These are phyloP conservation scores for Fomitopsis betulina DNA, from an alignment of 1,284 basidiomycete species.

Conservation along the genomic window DNA sequence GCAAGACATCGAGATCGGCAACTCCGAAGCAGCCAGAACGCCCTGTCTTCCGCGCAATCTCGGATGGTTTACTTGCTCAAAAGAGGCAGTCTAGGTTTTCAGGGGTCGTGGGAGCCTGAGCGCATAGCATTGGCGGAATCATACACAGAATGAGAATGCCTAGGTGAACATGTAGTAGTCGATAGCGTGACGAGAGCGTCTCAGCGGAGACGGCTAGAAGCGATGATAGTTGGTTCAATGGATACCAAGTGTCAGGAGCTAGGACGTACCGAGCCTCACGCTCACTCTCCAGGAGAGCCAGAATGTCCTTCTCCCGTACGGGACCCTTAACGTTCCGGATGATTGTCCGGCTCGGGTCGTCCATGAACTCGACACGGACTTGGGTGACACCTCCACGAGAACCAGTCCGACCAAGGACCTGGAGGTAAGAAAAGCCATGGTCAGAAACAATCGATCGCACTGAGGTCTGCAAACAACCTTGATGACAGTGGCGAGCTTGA, in stretches of 20 bases:
- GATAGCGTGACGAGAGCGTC: slow-evolving; percentile 12
- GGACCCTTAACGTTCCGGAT: slow-evolving; percentile 99
- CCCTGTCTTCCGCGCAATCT: neutral
- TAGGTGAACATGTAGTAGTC: slow-evolving; percentile 12
- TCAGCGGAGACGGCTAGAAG: slow-evolving; percentile 39
- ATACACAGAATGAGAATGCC: slow-evolving; percentile 27
- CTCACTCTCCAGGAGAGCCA: slow-evolving; percentile 97
- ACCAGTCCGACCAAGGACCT: slow-evolving; percentile 98
- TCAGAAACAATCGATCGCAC: slow-evolving; percentile 3
- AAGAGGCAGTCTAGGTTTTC: neutral
- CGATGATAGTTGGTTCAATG: slow-evolving; percentile 5
- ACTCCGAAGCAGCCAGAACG: neutral
- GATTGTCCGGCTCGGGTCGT: slow-evolving; percentile 93
- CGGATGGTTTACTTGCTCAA: neutral
- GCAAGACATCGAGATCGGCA: neutral
- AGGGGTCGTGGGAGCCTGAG: slow-evolving; percentile 9
- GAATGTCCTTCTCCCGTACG: slow-evolving; percentile 94
- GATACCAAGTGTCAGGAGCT: neutral
- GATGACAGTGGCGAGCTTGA: slow-evolving; percentile 95
- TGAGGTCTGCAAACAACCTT: slow-evolving; percentile 52
- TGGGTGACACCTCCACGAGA: slow-evolving; percentile 99
- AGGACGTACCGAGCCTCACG: slow-evolving; percentile 95
- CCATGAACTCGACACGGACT: slow-evolving; percentile 99
- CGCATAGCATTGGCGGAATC: slow-evolving; percentile 27
- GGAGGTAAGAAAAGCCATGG: slow-evolving; percentile 7